phyloP scores from a whole-genome alignment of 768 basidiomycete species.

The Boletus vermiculosoides region DNA sequence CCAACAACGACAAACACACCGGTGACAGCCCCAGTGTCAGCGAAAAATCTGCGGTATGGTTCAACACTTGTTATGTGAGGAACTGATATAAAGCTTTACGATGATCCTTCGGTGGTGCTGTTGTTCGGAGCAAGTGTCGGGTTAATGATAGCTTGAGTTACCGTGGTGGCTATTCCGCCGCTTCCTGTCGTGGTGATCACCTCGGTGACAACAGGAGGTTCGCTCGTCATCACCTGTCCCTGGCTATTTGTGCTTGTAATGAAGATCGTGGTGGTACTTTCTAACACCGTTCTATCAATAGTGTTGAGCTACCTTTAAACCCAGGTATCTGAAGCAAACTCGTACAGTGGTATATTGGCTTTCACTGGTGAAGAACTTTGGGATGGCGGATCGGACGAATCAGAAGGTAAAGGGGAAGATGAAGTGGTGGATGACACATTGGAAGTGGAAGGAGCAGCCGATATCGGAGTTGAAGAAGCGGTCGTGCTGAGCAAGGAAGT shows the following conservation, averaged over 20 bases:
- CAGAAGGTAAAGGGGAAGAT: conserved; percentile 4
- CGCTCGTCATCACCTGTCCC: conserved; percentile 47
- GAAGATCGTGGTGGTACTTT: conserved; percentile 50
- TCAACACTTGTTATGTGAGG: conserved; percentile 3
- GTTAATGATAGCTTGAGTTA: conserved; percentile 66
- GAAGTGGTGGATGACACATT: conserved; percentile 14
- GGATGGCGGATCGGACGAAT: conserved; percentile 7
- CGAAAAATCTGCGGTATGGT: conserved; percentile 66
- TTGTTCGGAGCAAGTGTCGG: conserved; percentile 63
- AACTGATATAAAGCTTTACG: conserved; percentile 40
- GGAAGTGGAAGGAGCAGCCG: conserved; percentile 16
- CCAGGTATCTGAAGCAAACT: conserved; percentile 17
- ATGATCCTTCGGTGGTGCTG: conserved; percentile 38
- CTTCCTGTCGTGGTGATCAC: conserved; percentile 52
- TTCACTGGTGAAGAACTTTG: conserved; percentile 4
- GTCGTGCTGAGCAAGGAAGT: conserved; percentile 4
- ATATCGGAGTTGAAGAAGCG: conserved; percentile 17
- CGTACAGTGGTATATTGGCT: conserved; percentile 23
- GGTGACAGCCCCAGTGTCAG: conserved; percentile 85
- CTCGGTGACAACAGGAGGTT: conserved; percentile 59
- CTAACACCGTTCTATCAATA: conserved; percentile 44
- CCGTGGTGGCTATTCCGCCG: conserved; percentile 52
- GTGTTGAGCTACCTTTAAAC: conserved; percentile 11
- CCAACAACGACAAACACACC: conserved; percentile 92
- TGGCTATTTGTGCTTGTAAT: conserved; percentile 58